Evolutionary conservation across 2,329 filamentous ascomycete species (phyloP), one percentile per base, ranked within the genome.

Genomic region (Cladophialophora immunda): DNA sequence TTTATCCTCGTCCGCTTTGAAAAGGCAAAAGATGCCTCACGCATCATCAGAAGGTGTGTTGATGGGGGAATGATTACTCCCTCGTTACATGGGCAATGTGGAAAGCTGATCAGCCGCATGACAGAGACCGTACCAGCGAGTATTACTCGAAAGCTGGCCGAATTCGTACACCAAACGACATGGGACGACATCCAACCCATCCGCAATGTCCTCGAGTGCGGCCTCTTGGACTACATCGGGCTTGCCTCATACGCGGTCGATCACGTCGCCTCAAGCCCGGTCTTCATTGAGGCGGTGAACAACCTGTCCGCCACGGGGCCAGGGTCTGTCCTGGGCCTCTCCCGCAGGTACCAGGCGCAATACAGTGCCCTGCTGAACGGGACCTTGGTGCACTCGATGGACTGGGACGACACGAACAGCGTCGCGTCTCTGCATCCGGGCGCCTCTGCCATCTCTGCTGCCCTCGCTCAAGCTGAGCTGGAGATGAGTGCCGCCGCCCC

Each of bases 341-440:
- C 58, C 9, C 34, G 38, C 25, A 58, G 19, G 11, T 62, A 47
- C 34, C 58, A 62, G 17, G 76, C 75, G 7, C 79, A 79, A 22
- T 79, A 78, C 52, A 79, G 79, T 2, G 78, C 75, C 0, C 72
- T 82, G 7, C 69, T 82, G n/a, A 82, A 82, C 60, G 79, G 77
- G 6, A 75, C 78, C 0, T 77, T 81, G 32, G 77, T 76, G 3
- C 81, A 82, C 70, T 78, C 77, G 1, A 73, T 81, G 58, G 80
- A 82, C 68, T 81, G 81, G 69, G 80, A 82, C 68, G 80, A 82
- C 67, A 82, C 80, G 2, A 77, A 80, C 64, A 78, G 78, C 2
- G 69, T 73, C 2, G 78, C 78, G 0, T 77, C 78, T 15, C 70
- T 81, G 15, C 80, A 82, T 68, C 76, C 79, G 1, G 80, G 80